These are phyloP conservation scores for Penicillium rolfsii DNA, from an alignment of 2,329 filamentous ascomycete genomes.

Conservation along the genomic window DNA sequence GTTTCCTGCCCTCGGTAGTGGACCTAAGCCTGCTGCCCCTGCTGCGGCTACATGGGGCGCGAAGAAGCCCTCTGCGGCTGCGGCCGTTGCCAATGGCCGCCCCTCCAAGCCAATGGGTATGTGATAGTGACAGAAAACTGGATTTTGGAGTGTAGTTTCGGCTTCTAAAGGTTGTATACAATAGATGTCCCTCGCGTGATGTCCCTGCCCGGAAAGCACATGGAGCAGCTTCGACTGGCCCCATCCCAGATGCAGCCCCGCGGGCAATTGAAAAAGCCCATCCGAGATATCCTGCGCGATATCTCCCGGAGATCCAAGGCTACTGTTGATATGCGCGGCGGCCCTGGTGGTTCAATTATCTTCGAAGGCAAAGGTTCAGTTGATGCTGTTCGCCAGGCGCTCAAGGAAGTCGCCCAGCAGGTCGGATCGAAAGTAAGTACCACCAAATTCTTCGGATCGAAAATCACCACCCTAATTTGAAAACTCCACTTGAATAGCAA, in stretches of 20 bases:
- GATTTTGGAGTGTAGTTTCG: neutral
- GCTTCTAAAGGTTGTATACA: neutral
- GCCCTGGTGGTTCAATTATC: constrained; percentile 71
- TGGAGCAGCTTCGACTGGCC: constrained; percentile 73
- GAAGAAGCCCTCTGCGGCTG: constrained; percentile 54
- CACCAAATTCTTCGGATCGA: neutral
- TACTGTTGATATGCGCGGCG: constrained; percentile 74
- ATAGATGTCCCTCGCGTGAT: constrained; percentile 59
- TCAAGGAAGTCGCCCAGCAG: constrained; percentile 86
- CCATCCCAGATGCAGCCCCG: constrained; percentile 76
- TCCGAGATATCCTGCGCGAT: constrained; percentile 83
- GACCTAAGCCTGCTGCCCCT: constrained; percentile 64
- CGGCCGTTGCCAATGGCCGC: constrained; percentile 50
- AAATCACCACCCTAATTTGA: constrained; percentile 11
- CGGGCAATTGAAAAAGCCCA: constrained; percentile 78
- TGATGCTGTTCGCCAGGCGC: constrained; percentile 80
- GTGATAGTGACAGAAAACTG: constrained; percentile 48
- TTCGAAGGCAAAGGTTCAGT: constrained; percentile 86
- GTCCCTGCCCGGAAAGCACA: constrained; percentile 79
- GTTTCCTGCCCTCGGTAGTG: constrained; percentile 86
- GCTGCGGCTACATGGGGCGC: constrained; percentile 77
- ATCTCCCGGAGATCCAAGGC: constrained; percentile 92
- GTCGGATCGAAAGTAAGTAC: constrained; percentile 77
- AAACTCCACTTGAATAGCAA: constrained; percentile 51
- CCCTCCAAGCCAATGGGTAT: constrained; percentile 57